Conservation (phyloP, 768 basidiomycete species). For the Thelephora ganbajun region DNA sequence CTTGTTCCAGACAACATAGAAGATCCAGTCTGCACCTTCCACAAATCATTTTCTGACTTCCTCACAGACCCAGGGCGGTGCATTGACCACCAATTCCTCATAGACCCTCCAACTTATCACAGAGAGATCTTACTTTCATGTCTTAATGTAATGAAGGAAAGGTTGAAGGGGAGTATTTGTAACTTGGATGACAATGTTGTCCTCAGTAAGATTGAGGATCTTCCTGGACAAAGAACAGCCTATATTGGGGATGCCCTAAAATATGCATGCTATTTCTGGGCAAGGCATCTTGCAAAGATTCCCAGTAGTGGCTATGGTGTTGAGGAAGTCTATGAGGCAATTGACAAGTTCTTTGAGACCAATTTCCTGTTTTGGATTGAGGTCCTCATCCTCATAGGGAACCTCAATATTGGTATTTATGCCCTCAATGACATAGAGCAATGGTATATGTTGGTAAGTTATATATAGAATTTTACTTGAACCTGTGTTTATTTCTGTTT, state of each 20-base stretch:
- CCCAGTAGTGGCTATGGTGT: background rate
- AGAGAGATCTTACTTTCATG: background rate
- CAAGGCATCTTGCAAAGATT: constrained; percentile 8
- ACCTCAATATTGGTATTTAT: constrained; percentile 1
- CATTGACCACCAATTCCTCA: constrained; percentile 1
- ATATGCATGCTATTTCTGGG: constrained; percentile 13
- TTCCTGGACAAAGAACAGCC: background rate
- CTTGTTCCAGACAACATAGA: constrained; percentile 5
- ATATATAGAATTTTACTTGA: constrained; percentile 4
- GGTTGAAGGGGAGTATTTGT: constrained; percentile 2
- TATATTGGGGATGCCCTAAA: constrained; percentile 8
- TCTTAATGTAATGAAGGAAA: background rate
- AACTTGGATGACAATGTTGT: constrained; percentile 1
- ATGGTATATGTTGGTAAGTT: constrained; percentile 1
- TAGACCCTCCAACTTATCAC: constrained; percentile 2
- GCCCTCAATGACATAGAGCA: background rate
- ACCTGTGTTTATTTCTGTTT: constrained; percentile 5
- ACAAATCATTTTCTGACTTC: constrained; percentile 13
- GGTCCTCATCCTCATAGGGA: constrained; percentile 1
- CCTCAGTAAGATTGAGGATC: background rate
- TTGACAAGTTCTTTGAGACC: constrained; percentile 7
- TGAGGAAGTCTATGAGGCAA: background rate
- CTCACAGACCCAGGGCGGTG: constrained; percentile 7
- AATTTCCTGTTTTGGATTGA: constrained; percentile 14
- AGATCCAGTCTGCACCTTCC: constrained; percentile 7